Evolutionary conservation across 179 eudicot genomes (phyloP).

Genomic region (Beta corolliflora): DNA sequence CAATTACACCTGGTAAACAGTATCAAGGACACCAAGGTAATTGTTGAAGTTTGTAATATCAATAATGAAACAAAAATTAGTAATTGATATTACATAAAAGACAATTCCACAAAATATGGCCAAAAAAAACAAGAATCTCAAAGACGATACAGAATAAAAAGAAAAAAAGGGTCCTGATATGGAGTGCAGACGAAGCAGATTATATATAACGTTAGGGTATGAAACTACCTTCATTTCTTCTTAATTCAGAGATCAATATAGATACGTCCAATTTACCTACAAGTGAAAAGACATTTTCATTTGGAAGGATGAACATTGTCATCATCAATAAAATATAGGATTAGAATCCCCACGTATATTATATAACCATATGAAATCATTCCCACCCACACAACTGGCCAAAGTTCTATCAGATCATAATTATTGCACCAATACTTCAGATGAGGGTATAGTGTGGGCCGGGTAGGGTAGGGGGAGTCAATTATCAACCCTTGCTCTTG

Average conservation of each 20-base stretch:
- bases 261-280: slow-evolving; percentile 97
- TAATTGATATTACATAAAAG: not conserved
- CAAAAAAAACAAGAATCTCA: not conserved
- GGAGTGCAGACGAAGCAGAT: slow-evolving; percentile 28
- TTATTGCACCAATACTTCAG: not conserved
- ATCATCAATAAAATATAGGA: slow-evolving; percentile 49
- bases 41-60: not conserved
- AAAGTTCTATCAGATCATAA: not conserved
- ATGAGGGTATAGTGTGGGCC: not conserved
- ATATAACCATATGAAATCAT: not conserved
- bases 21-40: not conserved
- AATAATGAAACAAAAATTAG: too few relatives aligned
- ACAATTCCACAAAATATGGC: not conserved
- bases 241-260: slow-evolving; percentile 93
- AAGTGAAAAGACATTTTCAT: slow-evolving; percentile 88
- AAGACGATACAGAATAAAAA: slow-evolving; percentile 2
- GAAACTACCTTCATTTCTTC: slow-evolving; percentile 96
- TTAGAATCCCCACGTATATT: slow-evolving; percentile 21
- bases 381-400: slow-evolving; percentile 12
- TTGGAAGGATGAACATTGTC: slow-evolving; percentile 72
- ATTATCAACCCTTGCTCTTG: not conserved
- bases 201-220: slow-evolving; percentile 51
- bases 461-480: not conserved
- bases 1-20: not conserved
- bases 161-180: slow-evolving; percentile 15